Conservation (phyloP, 202 grass and related monocot genomes). For the Dendrocalamus latiflorus region DNA sequence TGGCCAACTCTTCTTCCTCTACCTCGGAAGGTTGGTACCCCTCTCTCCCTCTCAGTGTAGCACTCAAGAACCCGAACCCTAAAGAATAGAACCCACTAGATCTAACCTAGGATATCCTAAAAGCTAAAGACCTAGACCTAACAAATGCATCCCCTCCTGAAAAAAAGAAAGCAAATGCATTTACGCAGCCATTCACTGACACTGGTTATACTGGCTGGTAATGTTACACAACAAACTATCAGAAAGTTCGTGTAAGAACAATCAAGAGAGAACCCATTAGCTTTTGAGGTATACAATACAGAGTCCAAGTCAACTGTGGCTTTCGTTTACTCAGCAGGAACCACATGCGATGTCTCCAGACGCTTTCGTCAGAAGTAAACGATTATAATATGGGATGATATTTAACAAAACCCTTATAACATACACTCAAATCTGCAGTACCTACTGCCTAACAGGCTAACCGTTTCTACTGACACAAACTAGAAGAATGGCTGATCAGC, state of each 20-base stretch:
- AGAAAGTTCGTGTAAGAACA: not conserved
- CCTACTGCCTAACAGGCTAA: slow-evolving; percentile 28
- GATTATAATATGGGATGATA: slow-evolving; percentile 37
- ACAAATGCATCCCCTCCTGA: not conserved
- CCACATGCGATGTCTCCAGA: slow-evolving; percentile 15
- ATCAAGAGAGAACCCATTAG: not conserved
- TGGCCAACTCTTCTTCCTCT: too few relatives aligned
- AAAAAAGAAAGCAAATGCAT: not conserved
- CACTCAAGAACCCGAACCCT: too few relatives aligned
- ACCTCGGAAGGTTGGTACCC: too few relatives aligned
- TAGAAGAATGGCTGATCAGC: slow-evolving; percentile 8
- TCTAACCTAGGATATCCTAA: too few relatives aligned
- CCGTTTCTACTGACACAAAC: slow-evolving; percentile 34
- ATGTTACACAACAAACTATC: not conserved
- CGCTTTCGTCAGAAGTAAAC: slow-evolving; percentile 36
- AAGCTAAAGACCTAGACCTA: too few relatives aligned
- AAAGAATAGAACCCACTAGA: too few relatives aligned
- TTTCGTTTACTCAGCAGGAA: not conserved
- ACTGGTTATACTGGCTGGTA: not conserved
- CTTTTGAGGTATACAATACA: slow-evolving; percentile 2
- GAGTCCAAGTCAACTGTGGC: not conserved
- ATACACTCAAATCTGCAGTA: slow-evolving; percentile 41
- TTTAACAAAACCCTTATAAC: too few relatives aligned
- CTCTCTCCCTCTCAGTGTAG: too few relatives aligned
- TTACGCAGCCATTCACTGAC: not conserved